Conservation (phyloP, 441 rosid species). For the Hura crepitans region DNA sequence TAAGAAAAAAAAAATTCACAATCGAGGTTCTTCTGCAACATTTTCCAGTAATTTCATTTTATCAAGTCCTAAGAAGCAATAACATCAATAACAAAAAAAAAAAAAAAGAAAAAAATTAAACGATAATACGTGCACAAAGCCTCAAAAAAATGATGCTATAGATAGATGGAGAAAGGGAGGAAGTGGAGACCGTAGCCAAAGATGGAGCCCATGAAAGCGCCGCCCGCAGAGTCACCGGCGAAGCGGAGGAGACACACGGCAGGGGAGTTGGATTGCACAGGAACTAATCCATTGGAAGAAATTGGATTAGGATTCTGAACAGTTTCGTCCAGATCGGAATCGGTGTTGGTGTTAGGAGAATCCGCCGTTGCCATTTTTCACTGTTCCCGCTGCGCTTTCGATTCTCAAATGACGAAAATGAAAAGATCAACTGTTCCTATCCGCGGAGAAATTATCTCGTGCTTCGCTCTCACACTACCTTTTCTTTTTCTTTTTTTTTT, state of each 20-base stretch:
- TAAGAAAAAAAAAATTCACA: not conserved
- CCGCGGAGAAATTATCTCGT: too few species aligned
- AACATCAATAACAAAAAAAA: not conserved
- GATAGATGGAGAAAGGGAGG: not conserved
- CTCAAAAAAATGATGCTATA: not conserved
- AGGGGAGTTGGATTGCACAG: slow-evolving; percentile 35
- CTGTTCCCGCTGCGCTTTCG: not conserved
- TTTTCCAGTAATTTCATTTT: not conserved
- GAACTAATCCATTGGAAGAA: slow-evolving; percentile 37
- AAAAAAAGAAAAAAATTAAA: too few species aligned
- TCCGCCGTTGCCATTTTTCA: slow-evolving; percentile 45
- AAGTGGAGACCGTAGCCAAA: slow-evolving; percentile 59
- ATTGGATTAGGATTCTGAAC: slow-evolving; percentile 25
- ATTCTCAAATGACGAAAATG: too few species aligned
- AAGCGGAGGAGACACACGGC: slow-evolving; percentile 65
- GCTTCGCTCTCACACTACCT: too few species aligned
- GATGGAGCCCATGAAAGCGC: slow-evolving; percentile 84
- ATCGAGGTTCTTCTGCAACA: not conserved
- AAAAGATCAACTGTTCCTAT: too few species aligned
- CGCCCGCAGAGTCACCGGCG: slow-evolving; percentile 75
- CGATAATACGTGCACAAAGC: not conserved
- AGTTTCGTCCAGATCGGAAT: slow-evolving; percentile 29
- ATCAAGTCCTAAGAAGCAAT: not conserved
- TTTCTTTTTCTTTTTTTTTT: too few species aligned
- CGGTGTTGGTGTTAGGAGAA: slow-evolving; percentile 38